Base-by-base conservation (phyloP, 345 rosid species). In the Eucalyptus tenuipes region DNA sequence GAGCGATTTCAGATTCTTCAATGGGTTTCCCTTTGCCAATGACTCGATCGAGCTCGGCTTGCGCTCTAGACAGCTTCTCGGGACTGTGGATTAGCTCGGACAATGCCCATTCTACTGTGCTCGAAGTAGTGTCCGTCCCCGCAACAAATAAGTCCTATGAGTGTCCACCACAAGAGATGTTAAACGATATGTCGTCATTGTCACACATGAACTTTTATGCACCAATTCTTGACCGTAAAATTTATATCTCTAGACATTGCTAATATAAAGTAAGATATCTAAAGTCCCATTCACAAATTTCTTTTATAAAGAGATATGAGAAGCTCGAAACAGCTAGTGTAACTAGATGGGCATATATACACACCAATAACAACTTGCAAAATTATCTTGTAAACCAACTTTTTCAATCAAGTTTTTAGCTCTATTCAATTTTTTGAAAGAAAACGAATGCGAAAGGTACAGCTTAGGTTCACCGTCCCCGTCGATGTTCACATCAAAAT, bases 81-180 rank as follows among this genome's bases (percentile, higher is more conserved):
- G 95, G 95, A 31, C 88, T 89, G 33, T 4, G 45, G 88, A 94
- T 91, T 17, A 94, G 48, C 86, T 95, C 96, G 6, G 93, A 85
- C 95, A 93, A 88, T 82, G 95, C 95, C 95, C 95, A 94, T 53
- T 95, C 95, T 79, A 95, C 13, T 20, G 95, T 91, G 91, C 48
- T 91, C 12, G 94, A 90, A 47, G 93, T 93, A 42, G 94, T 92
- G 44, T 94, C 95, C 3, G 94, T 88, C 13, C 95, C 95, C 1
- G 93, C 93, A 29, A 12, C 91, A 55, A 94, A 93, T 53, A 94
- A 86, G 64, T 82, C 93, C 94, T 93, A 87, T 44, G 40, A 64
- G 40, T 14, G 20, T n/a, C 75, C 40, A n/a, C 20, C 75, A n/a
- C 37, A 64, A 64, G 75, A 64, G 75, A 64, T n/a, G 6, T 64